A percentile compares a stretch with the other conserved stretches of the same genome.
These are phyloP conservation scores for Fraxinus platypoda DNA, from an alignment of 305 asterid genomes.

Conservation along the genomic window DNA sequence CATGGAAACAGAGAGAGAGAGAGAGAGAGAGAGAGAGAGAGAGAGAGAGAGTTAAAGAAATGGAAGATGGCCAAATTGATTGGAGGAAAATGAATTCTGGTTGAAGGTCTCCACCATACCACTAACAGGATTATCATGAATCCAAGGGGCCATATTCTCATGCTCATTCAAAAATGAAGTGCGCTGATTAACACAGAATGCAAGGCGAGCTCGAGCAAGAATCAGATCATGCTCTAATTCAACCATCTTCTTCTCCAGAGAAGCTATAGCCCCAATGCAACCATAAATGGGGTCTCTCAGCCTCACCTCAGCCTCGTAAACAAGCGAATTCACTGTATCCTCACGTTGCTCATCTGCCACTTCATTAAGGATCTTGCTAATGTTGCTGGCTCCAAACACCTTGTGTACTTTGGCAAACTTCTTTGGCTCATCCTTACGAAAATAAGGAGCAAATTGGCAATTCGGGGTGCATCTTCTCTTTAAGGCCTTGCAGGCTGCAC, in stretches of 20 bases:
- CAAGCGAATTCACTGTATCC: constrained; percentile 76
- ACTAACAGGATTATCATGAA: constrained; percentile 20
- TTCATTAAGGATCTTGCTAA: constrained; percentile 81
- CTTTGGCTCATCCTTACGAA: constrained; percentile 62
- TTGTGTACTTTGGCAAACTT: constrained; percentile 83
- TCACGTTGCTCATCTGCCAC: constrained; percentile 68
- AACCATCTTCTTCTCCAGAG: constrained; percentile 62
- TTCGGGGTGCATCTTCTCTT: constrained; percentile 63
- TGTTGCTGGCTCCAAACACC: constrained; percentile 86
- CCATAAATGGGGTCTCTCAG: constrained; percentile 77
- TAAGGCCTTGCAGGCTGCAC: constrained; percentile 89
- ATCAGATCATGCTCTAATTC: constrained; percentile 72
- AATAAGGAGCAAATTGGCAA: constrained; percentile 77
- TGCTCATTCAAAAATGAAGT: neutral
- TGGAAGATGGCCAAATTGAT: constrained; percentile 46
- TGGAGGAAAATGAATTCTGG: constrained; percentile 31
- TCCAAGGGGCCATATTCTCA: constrained; percentile 27
- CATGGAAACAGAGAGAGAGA: neutral
- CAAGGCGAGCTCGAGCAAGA: constrained; percentile 62
- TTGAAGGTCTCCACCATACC: constrained; percentile 35
- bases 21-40: no score
- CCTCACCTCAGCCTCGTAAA: constrained; percentile 78
- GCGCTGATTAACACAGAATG: constrained; percentile 36
- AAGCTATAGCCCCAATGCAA: constrained; percentile 86
- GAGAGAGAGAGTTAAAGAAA: constrained; percentile 25